Base-by-base conservation (phyloP, 2,329 filamentous ascomycete species). In the Lachnellula arida region DNA sequence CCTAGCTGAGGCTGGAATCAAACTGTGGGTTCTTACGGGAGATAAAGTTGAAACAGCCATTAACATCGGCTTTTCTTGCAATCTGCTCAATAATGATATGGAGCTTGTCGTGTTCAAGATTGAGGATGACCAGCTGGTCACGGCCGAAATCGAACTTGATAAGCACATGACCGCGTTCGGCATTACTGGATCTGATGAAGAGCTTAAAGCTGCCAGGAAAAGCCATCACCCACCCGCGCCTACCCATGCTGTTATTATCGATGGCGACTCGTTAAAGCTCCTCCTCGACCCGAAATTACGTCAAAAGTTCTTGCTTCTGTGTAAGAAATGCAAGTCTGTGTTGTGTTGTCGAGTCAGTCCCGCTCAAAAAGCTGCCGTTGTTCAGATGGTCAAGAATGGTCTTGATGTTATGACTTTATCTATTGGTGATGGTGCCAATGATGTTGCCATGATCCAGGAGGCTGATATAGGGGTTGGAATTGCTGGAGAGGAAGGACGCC, bases 11-110 rank as follows among this genome's bases (percentile, higher is more conserved):
- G 94, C 94, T 53, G 95, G 95, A 71, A 97, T 99, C 74, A 99
- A 99, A 74, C 82, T 99, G 7, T 99, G 94, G 94, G 94, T 99
- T 53, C 77, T 99, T 62, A 99, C 94, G 15, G 94, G 95, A 61
- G 94, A 99, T 79, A 99, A 97, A 74, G 93, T 97, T 34, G 94
- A 99, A 75, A 99, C 94, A 23, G 94, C 95, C 56, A 99, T 99
- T 84, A 99, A 99, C 75, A 99, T 99, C 69, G 94, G 94, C 2
- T 99, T 97, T 74, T 99, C 95, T 11, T 99, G 95, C 77, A 99
- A 99, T 66, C 80, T 99, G 34, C 82, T 99, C 54, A 91, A 93
- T 74, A 99, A 97, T 72, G 90, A 96, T 64, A 97, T 99, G 94
- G 94, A 99, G 64, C 77, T 99, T 59, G 89, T 99, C 61, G 84